These are phyloP conservation scores for Chalaropsis thielavioides DNA, from an alignment of 2,329 filamentous ascomycete genomes.

Conservation along the genomic window DNA sequence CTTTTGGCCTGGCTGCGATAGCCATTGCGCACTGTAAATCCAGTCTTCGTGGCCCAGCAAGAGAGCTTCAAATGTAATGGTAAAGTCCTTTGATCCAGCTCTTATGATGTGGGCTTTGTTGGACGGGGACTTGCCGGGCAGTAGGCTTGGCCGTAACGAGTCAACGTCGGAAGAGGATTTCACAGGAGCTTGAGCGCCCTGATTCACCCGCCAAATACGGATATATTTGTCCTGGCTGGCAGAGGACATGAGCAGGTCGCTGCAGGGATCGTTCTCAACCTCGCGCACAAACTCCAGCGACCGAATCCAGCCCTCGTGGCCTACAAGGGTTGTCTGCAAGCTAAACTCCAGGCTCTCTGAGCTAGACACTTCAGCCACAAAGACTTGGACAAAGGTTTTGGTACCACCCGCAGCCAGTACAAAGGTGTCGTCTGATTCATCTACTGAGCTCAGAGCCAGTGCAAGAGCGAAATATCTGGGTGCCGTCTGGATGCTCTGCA, in stretches of 20 bases:
- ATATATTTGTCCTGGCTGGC: constrained; percentile 97
- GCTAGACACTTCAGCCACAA: constrained; percentile 38
- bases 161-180: constrained; percentile 39
- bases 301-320: constrained; percentile 90
- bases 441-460: constrained; percentile 51
- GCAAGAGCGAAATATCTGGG: constrained; percentile 74
- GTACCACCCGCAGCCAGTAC: constrained; percentile 80
- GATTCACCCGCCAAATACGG: constrained; percentile 75
- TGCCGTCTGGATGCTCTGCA: constrained; percentile 56
- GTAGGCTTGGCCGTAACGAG: constrained; percentile 41
- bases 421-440: constrained; percentile 36
- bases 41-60: constrained; percentile 94
- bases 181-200: constrained; percentile 49
- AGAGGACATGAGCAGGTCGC: constrained; percentile 72
- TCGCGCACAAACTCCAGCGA: constrained; percentile 60
- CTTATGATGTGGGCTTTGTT: constrained; percentile 79
- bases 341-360: constrained; percentile 40
- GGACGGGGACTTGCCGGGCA: constrained; percentile 58
- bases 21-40: constrained; percentile 85
- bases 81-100: constrained; percentile 48
- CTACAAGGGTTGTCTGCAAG: constrained; percentile 61
- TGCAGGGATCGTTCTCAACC: constrained; percentile 27
- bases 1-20: constrained; percentile 29
- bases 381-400: constrained; percentile 66
- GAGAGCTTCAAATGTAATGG: constrained; percentile 83